Evolutionary conservation across 2,329 filamentous ascomycete genomes (phyloP), one percentile per base, ranked within the genome.

Genomic region (Biscogniauxia mediterranea): DNA sequence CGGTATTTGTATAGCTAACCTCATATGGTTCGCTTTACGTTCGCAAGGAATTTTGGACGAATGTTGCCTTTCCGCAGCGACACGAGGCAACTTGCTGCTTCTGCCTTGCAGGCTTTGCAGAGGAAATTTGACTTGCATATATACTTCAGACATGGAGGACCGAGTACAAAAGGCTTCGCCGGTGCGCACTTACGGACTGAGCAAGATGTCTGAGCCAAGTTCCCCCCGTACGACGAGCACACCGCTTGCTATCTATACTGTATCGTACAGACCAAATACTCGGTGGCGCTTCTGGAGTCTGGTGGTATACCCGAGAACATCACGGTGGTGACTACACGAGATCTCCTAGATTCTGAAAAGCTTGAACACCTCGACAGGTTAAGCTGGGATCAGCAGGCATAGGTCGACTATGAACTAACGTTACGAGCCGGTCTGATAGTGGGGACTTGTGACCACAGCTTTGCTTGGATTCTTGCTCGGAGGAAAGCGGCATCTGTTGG

Each of bases 341-440:
- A 81, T 28, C 66, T 84, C 1, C 71, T 84, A 5, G 72, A 75
- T 61, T 60, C 68, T 20, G 61, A 67, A 0, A 78, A 81, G 56
- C 67, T 74, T 1, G 62, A 62, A 19, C 63, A 62, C 9, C 71
- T 83, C 5, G 60, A 71, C 13, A 60, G 61, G 20, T 67, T 84
- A 46, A 77, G 70, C 20, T 82, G 77, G 77, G 80, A 83, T 68
- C 81, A 84, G 70, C 77, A 79, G 60, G 78, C 76, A 2, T 70
- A 83, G 20, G 76, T 83, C 6, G 82, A 85, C 68, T 83, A 80
- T 69, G 79, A 83, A 64, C 76, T 84, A 3, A 70, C 83, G 65
- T 70, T 78, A 56, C 73, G 78, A 25, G 77, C 78, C 20, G 76
- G 75, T 11, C 69, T 77, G 19, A 77, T 83, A 60, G 75, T 75